A percentile compares a stretch with the other conserved stretches of the same genome.
Conservation (phyloP, 768 basidiomycete species). For the Phylloporus arenicola region DNA sequence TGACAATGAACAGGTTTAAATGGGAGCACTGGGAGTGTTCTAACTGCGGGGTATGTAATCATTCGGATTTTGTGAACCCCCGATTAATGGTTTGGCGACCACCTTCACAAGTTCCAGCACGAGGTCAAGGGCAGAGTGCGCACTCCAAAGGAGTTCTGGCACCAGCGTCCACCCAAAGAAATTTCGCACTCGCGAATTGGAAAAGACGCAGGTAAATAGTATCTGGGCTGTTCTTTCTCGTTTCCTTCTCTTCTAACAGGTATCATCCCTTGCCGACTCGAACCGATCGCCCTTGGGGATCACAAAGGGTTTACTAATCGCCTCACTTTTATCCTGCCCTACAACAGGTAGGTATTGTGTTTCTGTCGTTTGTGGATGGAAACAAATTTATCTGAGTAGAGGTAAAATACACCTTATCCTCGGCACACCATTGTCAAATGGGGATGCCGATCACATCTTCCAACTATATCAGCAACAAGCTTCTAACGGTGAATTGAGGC, state of each 20-base stretch:
- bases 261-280: constrained; percentile 11
- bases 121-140: constrained; percentile 20
- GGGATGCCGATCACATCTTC: constrained; percentile 53
- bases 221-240: neutral
- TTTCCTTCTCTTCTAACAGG: constrained; percentile 10
- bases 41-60: constrained; percentile 46
- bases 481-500: constrained; percentile 45
- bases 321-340: constrained; percentile 50
- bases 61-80: neutral
- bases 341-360: constrained; percentile 34
- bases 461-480: constrained; percentile 64
- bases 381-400: constrained; percentile 22
- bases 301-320: constrained; percentile 23
- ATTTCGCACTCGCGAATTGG: constrained; percentile 27
- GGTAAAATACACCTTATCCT: constrained; percentile 60
- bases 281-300: constrained; percentile 18
- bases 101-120: constrained; percentile 10
- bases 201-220: constrained; percentile 26
- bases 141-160: constrained; percentile 36
- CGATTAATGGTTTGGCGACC: neutral
- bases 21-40: constrained; percentile 75
- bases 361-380: neutral
- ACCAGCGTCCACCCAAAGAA: constrained; percentile 21
- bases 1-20: constrained; percentile 44
- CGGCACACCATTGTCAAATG: constrained; percentile 34